Percentiles rank a stretch among this genome's conserved stretches.
Conservation (phyloP, 78 protist genomes). For the Cavenderia fasciculata region DNA sequence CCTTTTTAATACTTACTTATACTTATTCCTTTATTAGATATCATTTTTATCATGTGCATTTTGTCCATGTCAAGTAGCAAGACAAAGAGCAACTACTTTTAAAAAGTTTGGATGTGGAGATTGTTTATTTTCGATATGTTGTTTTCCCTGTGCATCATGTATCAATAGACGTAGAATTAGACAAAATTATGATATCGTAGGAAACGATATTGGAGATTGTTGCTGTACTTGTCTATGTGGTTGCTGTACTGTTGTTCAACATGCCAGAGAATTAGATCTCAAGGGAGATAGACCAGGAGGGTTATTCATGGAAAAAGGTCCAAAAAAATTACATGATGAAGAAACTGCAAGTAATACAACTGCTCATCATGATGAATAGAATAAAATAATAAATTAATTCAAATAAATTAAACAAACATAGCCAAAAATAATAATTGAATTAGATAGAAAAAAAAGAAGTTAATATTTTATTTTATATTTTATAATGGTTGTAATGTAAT, state of each 20-base stretch:
- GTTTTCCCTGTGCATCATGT: conserved; percentile 59
- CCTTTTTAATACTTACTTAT: no score
- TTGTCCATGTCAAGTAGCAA: conserved; percentile 60
- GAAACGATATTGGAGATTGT: conserved; percentile 55
- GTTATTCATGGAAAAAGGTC: conserved; percentile 26
- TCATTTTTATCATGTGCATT: conserved; percentile 9
- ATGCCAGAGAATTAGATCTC: conserved; percentile 55
- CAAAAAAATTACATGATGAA: background rate
- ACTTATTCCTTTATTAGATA: no score
- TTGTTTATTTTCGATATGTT: conserved; percentile 28
- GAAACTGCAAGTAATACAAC: no score
- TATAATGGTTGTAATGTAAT: background rate
- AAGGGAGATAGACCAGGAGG: conserved; percentile 74
- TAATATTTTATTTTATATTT: background rate
- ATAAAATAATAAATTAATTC: no score
- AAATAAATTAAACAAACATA: background rate
- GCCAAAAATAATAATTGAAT: background rate
- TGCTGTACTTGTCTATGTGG: conserved; percentile 43
- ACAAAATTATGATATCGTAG: conserved; percentile 51
- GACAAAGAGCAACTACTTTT: conserved; percentile 57
- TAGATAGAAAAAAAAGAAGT: background rate
- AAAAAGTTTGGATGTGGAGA: conserved; percentile 19
- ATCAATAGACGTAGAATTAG: conserved; percentile 46
- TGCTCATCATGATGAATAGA: no score
- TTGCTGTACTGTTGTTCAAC: conserved; percentile 68